A percentile compares a stretch with the other conserved stretches of the same genome.
Conservation (phyloP, 1,139 yeast species). For the Hansenula lynferdii region DNA sequence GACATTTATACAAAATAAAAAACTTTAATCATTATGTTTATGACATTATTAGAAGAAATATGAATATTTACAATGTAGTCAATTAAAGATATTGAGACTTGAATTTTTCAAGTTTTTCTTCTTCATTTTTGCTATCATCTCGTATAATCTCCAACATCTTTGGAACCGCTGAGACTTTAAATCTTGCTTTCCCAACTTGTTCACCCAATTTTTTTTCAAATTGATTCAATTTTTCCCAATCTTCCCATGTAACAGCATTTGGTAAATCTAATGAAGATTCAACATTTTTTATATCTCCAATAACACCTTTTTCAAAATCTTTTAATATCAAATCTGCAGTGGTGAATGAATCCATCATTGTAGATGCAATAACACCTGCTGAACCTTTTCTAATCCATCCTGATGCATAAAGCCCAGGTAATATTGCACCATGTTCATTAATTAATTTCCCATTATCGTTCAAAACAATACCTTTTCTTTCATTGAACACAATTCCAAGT, state of each 20-base stretch:
- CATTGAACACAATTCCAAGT: slow-evolving; percentile 49
- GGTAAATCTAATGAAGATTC: slow-evolving; percentile 34
- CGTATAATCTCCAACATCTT: slow-evolving; percentile 39
- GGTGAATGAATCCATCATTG: slow-evolving; percentile 81
- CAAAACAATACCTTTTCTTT: slow-evolving; percentile 44
- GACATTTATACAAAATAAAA: background rate
- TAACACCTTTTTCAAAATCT: slow-evolving; percentile 38
- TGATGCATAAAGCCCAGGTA: slow-evolving; percentile 64
- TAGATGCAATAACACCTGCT: slow-evolving; percentile 85
- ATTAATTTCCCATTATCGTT: slow-evolving; percentile 60
- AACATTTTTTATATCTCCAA: slow-evolving; percentile 22
- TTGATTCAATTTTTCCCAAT: slow-evolving; percentile 51
- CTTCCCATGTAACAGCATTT: slow-evolving; percentile 54
- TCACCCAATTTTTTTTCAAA: slow-evolving; percentile 35
- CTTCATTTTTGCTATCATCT: background rate
- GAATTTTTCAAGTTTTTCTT: slow-evolving; percentile 2
- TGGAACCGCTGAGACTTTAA: slow-evolving; percentile 45
- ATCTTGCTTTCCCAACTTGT: slow-evolving; percentile 54
- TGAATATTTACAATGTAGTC: background rate
- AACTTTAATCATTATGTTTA: background rate
- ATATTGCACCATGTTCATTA: slow-evolving; percentile 23
- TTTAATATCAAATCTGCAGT: slow-evolving; percentile 63
- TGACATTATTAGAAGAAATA: background rate
- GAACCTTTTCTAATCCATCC: slow-evolving; percentile 96
- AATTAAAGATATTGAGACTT: slow-evolving; percentile 3